Base-by-base conservation (phyloP, 2,329 filamentous ascomycete genomes). In the Fusarium sp. region DNA sequence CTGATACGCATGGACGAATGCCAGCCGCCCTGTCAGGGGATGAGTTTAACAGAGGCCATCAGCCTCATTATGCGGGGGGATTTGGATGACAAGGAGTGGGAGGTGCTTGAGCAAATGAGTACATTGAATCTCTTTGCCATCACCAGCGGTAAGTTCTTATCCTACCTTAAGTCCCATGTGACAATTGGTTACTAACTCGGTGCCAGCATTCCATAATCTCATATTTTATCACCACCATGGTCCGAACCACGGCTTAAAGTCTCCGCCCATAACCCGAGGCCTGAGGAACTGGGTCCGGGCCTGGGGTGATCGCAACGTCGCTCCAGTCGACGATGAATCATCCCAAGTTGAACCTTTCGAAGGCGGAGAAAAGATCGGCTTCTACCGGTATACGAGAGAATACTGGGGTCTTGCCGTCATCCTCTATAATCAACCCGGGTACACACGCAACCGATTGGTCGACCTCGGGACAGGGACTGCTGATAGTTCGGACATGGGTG, bases 141-240 rank as follows among this genome's bases (percentile, higher is more conserved):
- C 4, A 43, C 59, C 11, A 64, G 60, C n/a, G 43, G 68, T 70
- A 61, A 10, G 66, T n/a, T 3, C 12, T 7, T 40, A 4, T 10
- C 11, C 6, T 13, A 48, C 3, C 3, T 12, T 15, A 6, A 6
- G 1, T 4, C 4, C 18, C 23, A n/a, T 34, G 16, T 27, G 11
- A 39, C 18, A 55, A 7, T 12, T 23, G 3, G 4, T 23, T 23
- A 6, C 43, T 44, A 11, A 39, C 23, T 3, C 2, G 0, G 10
- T 6, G 15, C 3, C 30, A 70, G 66, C 66, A 6, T 67, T 70
- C 4, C 66, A 70, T 18, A 67, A 66, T 18, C 59, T 70, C 1
- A 56, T 70, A 4, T 70, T 61, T 16, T 48, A 61, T 28, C 66
- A 70, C 6, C 43, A 64, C 13, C 37, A 51, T 2, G 59, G 66